Conservation (phyloP, 345 rosid species). For the Ceriops zippeliana region DNA sequence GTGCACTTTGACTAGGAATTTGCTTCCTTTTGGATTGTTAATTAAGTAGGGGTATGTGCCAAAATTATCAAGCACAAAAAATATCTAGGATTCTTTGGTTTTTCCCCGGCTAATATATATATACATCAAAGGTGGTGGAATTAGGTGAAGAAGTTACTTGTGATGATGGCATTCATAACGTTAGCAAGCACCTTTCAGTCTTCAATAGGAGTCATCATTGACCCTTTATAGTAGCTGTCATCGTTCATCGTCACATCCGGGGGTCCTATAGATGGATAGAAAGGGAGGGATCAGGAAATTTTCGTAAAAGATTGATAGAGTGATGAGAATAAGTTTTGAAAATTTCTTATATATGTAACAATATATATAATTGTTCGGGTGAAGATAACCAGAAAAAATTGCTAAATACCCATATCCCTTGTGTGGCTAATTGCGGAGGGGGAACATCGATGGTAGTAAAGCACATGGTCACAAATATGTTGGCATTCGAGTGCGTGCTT, state of each 20-base stretch:
- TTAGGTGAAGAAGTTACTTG: background rate
- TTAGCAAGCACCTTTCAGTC: slow-evolving; percentile 36
- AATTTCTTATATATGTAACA: too few relatives aligned
- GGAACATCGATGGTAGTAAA: too few relatives aligned
- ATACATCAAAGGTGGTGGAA: background rate
- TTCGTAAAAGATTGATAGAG: too few relatives aligned
- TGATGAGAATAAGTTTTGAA: too few relatives aligned
- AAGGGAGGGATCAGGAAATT: too few relatives aligned
- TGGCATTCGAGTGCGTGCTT: too few relatives aligned
- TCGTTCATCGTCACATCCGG: background rate
- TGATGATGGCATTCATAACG: slow-evolving; percentile 45
- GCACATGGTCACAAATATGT: too few relatives aligned
- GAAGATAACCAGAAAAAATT: too few relatives aligned
- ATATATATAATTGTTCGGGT: too few relatives aligned
- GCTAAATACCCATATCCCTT: too few relatives aligned
- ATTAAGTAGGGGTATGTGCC: background rate
- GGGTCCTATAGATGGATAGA: too few relatives aligned
- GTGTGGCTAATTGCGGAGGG: too few relatives aligned
- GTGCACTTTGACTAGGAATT: slow-evolving; percentile 23
- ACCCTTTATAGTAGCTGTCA: slow-evolving; percentile 12
- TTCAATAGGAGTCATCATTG: slow-evolving; percentile 12
- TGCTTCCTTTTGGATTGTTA: background rate
- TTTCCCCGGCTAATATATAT: background rate
- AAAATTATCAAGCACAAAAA: background rate
- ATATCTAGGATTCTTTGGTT: background rate